A percentile compares a stretch with the other conserved stretches of the same genome.
These are phyloP conservation scores for Rhododendron simsii DNA, from an alignment of 148 eudicot genomes.

Conservation along the genomic window DNA sequence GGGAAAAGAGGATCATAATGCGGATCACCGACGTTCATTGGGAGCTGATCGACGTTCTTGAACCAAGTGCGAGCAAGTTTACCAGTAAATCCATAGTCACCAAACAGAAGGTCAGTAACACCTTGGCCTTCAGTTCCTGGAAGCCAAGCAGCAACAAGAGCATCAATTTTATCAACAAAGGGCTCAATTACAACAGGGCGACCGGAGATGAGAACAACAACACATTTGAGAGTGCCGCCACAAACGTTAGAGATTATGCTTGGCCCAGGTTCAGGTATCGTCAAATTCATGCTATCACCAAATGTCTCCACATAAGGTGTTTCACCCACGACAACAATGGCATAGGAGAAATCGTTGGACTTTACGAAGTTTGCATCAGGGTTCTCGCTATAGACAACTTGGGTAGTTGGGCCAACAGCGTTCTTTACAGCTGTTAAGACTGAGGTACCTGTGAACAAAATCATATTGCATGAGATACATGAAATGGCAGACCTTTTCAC, in stretches of 20 bases:
- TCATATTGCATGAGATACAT: background rate
- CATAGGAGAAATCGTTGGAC: conserved; percentile 35
- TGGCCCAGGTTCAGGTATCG: conserved; percentile 35
- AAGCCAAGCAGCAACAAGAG: conserved; percentile 58
- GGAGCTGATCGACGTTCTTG: conserved; percentile 47
- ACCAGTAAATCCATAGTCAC: conserved; percentile 49
- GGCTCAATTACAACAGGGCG: conserved; percentile 49
- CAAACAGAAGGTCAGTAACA: conserved; percentile 43
- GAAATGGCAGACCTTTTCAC: background rate
- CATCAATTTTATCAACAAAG: conserved; percentile 34
- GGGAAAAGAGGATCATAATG: conserved; percentile 53
- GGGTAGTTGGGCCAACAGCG: conserved; percentile 35
- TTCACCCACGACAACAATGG: conserved; percentile 52
- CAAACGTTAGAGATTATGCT: conserved; percentile 41
- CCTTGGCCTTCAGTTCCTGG: conserved; percentile 65
- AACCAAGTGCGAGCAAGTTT: conserved; percentile 55
- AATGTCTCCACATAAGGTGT: conserved; percentile 40
- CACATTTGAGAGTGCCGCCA: conserved; percentile 32
- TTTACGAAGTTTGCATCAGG: conserved; percentile 36
- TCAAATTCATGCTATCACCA: conserved; percentile 44
- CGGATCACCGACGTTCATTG: conserved; percentile 48
- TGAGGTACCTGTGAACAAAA: conserved; percentile 29
- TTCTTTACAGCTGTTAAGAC: conserved; percentile 37
- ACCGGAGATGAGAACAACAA: conserved; percentile 43
- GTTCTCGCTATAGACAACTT: conserved; percentile 42